Percentiles rank a stretch among this genome's conserved stretches.
Conservation (phyloP, 768 basidiomycete species). For the Lactifluus subvellereus region DNA sequence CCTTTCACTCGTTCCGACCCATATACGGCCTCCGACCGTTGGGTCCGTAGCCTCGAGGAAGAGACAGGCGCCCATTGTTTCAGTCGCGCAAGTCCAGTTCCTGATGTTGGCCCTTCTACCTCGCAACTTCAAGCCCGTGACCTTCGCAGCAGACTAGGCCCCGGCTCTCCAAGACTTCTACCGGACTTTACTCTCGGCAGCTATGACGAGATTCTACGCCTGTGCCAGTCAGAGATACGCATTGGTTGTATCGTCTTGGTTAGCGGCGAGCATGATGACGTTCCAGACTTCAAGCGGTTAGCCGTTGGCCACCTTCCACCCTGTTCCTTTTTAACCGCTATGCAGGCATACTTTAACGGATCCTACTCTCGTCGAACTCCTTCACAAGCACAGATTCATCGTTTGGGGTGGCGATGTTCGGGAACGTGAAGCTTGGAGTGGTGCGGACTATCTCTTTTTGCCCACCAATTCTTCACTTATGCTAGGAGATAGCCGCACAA, state of each 20-base stretch:
- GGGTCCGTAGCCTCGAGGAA: conserved; percentile 77
- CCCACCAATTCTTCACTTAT: background rate
- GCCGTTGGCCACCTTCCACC: conserved; percentile 22
- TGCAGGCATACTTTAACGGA: conserved; percentile 71
- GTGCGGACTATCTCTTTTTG: conserved; percentile 32
- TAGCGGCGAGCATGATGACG: conserved; percentile 88
- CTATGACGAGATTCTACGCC: conserved; percentile 74
- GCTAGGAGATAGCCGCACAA: conserved; percentile 43
- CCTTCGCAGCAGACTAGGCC: conserved; percentile 26
- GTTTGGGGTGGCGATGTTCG: conserved; percentile 93
- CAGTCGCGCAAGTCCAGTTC: conserved; percentile 35
- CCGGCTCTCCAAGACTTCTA: conserved; percentile 45
- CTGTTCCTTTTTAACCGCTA: conserved; percentile 1
- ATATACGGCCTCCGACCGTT: conserved; percentile 59
- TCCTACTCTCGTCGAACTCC: conserved; percentile 54
- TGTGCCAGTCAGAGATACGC: conserved; percentile 63
- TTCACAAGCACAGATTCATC: conserved; percentile 69
- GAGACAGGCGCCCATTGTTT: conserved; percentile 72
- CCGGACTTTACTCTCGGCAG: conserved; percentile 78
- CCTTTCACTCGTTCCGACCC: conserved; percentile 37
- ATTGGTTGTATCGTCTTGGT: conserved; percentile 79
- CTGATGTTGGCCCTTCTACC: conserved; percentile 41
- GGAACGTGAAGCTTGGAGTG: conserved; percentile 75
- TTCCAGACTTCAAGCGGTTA: conserved; percentile 78
- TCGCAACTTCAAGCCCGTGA: conserved; percentile 34